phyloP scores from a whole-genome alignment of 345 rosid genomes.

The Citrus trifoliata region DNA sequence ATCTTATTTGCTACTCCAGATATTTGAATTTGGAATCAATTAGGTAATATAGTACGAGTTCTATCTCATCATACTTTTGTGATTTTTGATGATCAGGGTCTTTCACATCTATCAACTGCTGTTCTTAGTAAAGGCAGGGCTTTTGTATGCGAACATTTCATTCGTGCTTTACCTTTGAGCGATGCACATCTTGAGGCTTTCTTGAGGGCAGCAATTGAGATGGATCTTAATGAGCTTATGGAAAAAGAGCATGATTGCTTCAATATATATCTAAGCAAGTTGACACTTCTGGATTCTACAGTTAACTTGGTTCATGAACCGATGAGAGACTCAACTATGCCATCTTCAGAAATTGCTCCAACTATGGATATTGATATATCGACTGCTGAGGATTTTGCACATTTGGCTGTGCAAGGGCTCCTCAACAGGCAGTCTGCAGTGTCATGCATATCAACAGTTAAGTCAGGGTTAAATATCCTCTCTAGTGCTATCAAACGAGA shows the following conservation, averaged over 20 bases:
- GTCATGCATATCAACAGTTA: conserved; percentile 43
- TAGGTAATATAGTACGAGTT: not conserved
- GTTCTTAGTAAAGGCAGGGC: conserved; percentile 47
- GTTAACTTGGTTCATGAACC: conserved; percentile 3
- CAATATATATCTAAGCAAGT: conserved; percentile 29
- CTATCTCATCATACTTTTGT: not conserved
- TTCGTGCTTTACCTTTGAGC: conserved; percentile 53
- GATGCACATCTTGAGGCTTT: conserved; percentile 61
- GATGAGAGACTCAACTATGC: conserved; percentile 4
- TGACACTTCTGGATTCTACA: conserved; percentile 25
- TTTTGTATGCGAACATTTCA: conserved; percentile 42
- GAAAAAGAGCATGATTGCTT: conserved; percentile 22
- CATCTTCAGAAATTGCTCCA: conserved; percentile 4
- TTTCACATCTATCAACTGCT: conserved; percentile 53
- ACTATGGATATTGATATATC: not conserved
- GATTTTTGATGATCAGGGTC: conserved; percentile 48
- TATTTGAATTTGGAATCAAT: not conserved
- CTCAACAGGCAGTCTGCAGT: conserved; percentile 51
- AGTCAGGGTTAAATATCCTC: conserved; percentile 42
- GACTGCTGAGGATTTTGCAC: conserved; percentile 30
- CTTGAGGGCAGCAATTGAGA: conserved; percentile 51
- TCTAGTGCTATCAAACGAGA: conserved; percentile 25
- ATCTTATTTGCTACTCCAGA: not conserved
- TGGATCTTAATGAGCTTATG: conserved; percentile 39
- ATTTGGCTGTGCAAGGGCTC: conserved; percentile 36